phyloP scores from a whole-genome alignment of 257 asterid genomes.

The Solanum pennellii region DNA sequence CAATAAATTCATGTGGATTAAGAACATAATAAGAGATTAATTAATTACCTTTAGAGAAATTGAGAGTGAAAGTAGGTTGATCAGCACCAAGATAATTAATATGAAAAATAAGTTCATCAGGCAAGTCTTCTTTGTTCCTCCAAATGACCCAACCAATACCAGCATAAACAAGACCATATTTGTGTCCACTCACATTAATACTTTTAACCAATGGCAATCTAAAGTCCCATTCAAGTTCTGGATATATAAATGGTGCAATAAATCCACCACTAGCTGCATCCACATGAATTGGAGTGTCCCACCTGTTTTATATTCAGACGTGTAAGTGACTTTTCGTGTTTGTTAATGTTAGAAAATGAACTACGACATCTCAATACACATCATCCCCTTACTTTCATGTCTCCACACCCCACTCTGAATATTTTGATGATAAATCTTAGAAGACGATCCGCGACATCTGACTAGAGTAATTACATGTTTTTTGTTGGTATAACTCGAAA shows the following conservation, averaged over 20 bases:
- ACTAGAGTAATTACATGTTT: background rate
- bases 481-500: background rate
- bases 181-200: constrained; percentile 88
- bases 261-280: constrained; percentile 98
- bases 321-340: background rate
- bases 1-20: background rate
- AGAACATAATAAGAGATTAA: background rate
- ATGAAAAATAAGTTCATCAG: constrained; percentile 83
- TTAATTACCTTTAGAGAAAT: constrained; percentile 67
- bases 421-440: background rate
- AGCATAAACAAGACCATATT: constrained; percentile 91
- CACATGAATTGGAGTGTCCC: constrained; percentile 91
- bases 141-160: constrained; percentile 90
- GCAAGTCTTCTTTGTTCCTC: constrained; percentile 73
- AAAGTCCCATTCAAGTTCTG: constrained; percentile 87
- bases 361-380: background rate
- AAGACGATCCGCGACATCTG: background rate
- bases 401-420: too few relatives aligned
- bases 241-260: constrained; percentile 84
- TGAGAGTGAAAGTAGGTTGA: constrained; percentile 95
- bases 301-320: constrained; percentile 16
- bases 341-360: background rate
- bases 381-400: too few relatives aligned
- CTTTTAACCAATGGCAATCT: constrained; percentile 81
- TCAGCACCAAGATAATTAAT: constrained; percentile 93